A percentile compares a stretch with the other conserved stretches of the same genome.
These are phyloP conservation scores for Schizonepeta tenuifolia DNA, from an alignment of 257 asterid genomes.

Conservation along the genomic window DNA sequence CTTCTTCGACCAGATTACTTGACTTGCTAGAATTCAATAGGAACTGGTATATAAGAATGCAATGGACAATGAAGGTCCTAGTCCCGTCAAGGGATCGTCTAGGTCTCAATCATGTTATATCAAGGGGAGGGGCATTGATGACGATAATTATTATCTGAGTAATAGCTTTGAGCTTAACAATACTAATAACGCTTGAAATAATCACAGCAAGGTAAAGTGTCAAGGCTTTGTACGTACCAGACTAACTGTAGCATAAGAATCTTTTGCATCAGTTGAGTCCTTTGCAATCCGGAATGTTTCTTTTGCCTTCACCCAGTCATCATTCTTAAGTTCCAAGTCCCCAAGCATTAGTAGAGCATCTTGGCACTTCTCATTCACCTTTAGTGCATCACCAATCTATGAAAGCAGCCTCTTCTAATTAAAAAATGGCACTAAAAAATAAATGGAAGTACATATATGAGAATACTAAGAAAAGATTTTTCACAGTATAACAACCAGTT, in stretches of 20 bases:
- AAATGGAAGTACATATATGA: constrained; percentile 21
- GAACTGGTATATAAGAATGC: not conserved
- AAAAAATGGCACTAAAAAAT: constrained; percentile 13
- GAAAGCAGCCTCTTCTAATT: constrained; percentile 28
- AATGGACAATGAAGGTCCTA: not conserved
- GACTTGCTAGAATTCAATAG: not conserved
- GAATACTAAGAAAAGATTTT: constrained; percentile 20
- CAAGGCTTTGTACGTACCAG: constrained; percentile 59
- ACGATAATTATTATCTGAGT: not conserved
- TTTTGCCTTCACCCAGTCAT: constrained; percentile 99
- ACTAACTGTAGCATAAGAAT: constrained; percentile 93
- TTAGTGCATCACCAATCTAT: constrained; percentile 85
- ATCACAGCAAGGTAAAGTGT: constrained; percentile 21
- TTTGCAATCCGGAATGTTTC: constrained; percentile 90
- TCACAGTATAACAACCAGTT: constrained; percentile 74
- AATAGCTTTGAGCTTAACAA: not conserved
- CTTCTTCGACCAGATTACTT: not conserved
- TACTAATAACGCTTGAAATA: not conserved
- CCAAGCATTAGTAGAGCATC: constrained; percentile 98
- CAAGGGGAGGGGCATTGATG: not conserved
- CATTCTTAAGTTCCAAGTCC: constrained; percentile 97
- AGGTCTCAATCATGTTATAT: not conserved
- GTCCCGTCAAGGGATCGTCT: not conserved
- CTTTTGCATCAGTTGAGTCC: constrained; percentile 77
- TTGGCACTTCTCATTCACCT: constrained; percentile 85